Percentiles rank a stretch among this genome's conserved stretches.
phyloP scores from a whole-genome alignment of 768 basidiomycete genomes.

The Artomyces pyxidatus region DNA sequence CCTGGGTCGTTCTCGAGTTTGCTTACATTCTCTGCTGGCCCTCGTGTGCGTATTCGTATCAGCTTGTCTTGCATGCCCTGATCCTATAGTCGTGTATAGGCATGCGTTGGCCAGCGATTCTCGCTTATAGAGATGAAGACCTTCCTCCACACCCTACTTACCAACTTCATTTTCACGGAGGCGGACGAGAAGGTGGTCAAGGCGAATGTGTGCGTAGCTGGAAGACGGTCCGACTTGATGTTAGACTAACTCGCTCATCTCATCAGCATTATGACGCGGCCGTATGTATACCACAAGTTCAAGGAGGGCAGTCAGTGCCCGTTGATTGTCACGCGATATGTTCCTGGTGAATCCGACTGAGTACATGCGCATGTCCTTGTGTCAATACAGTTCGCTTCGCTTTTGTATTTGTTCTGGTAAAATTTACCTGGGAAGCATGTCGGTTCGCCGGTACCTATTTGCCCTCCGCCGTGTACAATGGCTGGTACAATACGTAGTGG shows the following conservation, averaged over 20 bases:
- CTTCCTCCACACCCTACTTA: slow-evolving; percentile 59
- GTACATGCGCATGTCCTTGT: no score
- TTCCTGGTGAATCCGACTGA: no score
- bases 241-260: neutral
- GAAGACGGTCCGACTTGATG: neutral
- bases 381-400: no score
- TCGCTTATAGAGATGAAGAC: slow-evolving; percentile 78
- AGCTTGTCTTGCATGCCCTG: neutral
- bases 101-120: slow-evolving; percentile 74
- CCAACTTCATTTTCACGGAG: slow-evolving; percentile 61
- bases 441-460: no score
- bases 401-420: no score
- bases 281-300: slow-evolving; percentile 22
- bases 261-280: slow-evolving; percentile 18
- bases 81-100: slow-evolving; percentile 31
- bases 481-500: no score
- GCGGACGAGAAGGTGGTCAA: slow-evolving; percentile 72
- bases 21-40: slow-evolving; percentile 77
- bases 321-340: slow-evolving; percentile 19
- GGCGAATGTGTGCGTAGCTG: slow-evolving; percentile 47
- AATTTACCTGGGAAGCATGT: no score
- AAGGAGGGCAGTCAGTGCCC: slow-evolving; percentile 24
- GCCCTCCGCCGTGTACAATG: no score
- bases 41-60: slow-evolving; percentile 48
- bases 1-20: slow-evolving; percentile 67